Conservation (phyloP, 257 asterid genomes). For the Cruciata laevipes region DNA sequence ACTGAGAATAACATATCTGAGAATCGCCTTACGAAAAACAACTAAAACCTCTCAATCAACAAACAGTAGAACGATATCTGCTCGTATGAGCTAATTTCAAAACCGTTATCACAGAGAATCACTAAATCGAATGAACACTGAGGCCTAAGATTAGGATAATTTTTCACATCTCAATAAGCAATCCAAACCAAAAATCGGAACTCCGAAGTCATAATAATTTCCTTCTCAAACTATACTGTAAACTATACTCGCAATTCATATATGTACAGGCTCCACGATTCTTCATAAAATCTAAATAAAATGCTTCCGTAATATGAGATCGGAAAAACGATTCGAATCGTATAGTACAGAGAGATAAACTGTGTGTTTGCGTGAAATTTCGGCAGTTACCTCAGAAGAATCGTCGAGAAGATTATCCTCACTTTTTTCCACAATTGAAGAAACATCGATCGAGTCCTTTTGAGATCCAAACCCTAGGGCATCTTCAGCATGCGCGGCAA, state of each 20-base stretch:
- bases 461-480: conserved; percentile 20
- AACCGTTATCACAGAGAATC: background rate
- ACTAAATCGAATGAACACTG: background rate
- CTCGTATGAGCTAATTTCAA: too few relatives aligned
- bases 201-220: background rate
- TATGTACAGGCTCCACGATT: background rate
- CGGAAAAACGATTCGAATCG: too few relatives aligned
- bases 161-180: background rate
- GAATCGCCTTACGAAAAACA: background rate
- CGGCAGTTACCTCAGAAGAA: conserved; percentile 31
- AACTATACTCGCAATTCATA: background rate
- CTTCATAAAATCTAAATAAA: background rate
- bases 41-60: background rate
- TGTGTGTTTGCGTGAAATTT: background rate
- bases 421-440: conserved; percentile 20
- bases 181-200: background rate
- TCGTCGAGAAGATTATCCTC: conserved; percentile 27
- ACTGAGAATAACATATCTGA: background rate
- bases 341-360: background rate
- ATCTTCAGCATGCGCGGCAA: conserved; percentile 31
- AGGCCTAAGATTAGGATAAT: background rate
- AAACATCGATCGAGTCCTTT: conserved; percentile 17
- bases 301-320: background rate
- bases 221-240: background rate
- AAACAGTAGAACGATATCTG: background rate